A percentile compares a stretch with the other conserved stretches of the same genome.
phyloP scores from a whole-genome alignment of 1,139 yeast species.

The Lodderomyces theae region DNA sequence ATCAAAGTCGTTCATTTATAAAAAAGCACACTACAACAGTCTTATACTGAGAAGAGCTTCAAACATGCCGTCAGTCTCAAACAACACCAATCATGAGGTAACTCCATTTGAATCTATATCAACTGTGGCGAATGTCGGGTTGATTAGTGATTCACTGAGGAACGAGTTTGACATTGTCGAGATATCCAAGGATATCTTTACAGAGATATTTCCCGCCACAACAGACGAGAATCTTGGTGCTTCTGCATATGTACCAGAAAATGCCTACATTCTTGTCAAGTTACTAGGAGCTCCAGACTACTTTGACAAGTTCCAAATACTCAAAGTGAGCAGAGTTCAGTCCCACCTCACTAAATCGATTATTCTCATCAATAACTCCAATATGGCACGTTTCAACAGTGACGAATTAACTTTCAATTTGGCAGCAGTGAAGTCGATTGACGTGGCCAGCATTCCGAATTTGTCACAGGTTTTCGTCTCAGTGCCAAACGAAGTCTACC shows the following conservation, averaged over 20 bases:
- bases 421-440: conserved; percentile 33
- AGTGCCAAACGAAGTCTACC: conserved; percentile 46
- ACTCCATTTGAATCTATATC: conserved; percentile 9
- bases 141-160: conserved; percentile 31
- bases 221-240: conserved; percentile 5
- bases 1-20: too few species aligned
- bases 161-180: conserved; percentile 29
- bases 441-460: conserved; percentile 24
- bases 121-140: conserved; percentile 29
- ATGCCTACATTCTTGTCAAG: conserved; percentile 32
- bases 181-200: conserved; percentile 34
- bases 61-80: conserved; percentile 14
- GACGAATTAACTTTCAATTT: conserved; percentile 33
- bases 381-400: conserved; percentile 29
- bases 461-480: conserved; percentile 35
- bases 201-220: conserved; percentile 30
- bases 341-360: conserved; percentile 24
- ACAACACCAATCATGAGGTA: too few species aligned
- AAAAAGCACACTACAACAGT: too few species aligned
- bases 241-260: conserved; percentile 12
- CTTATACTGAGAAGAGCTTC: background rate
- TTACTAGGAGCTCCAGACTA: conserved; percentile 46
- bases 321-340: conserved; percentile 33
- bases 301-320: conserved; percentile 35
- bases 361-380: conserved; percentile 37